Evolutionary conservation across 257 asterid genomes (phyloP).

Genomic region (Verbascum thapsus): DNA sequence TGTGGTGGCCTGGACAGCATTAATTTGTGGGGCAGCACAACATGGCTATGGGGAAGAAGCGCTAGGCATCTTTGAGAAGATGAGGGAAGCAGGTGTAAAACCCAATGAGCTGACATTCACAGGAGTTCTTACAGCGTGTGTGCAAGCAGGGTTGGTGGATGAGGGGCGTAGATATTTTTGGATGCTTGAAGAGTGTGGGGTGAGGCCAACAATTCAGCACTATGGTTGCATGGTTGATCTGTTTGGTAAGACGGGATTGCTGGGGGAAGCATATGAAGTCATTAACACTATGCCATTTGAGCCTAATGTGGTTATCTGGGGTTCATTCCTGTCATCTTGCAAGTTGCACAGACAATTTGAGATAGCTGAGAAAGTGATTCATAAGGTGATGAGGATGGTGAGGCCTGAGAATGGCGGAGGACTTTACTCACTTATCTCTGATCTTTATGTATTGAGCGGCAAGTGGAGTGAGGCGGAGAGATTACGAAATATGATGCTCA

Average conservation of each 20-base stretch:
- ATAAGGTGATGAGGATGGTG: slow-evolving; percentile 49
- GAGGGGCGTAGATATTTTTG: slow-evolving; percentile 61
- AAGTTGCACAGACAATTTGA: slow-evolving; percentile 57
- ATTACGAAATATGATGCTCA: slow-evolving; percentile 50
- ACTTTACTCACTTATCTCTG: slow-evolving; percentile 56
- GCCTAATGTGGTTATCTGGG: slow-evolving; percentile 67
- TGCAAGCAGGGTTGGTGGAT: slow-evolving; percentile 56
- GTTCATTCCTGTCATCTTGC: slow-evolving; percentile 65
- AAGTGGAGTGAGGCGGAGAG: slow-evolving; percentile 59
- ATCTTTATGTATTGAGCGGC: slow-evolving; percentile 50
- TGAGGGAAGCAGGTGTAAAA: slow-evolving; percentile 45
- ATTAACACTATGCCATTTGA: slow-evolving; percentile 51
- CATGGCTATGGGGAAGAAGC: slow-evolving; percentile 51
- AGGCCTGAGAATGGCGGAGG: slow-evolving; percentile 66
- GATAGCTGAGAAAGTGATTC: slow-evolving; percentile 60
- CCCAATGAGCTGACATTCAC: slow-evolving; percentile 78
- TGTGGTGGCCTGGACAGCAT: slow-evolving; percentile 68
- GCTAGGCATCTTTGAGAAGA: slow-evolving; percentile 45
- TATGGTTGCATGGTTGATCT: slow-evolving; percentile 77
- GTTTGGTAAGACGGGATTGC: slow-evolving; percentile 62
- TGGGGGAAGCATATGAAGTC: slow-evolving; percentile 61
- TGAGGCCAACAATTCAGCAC: slow-evolving; percentile 61
- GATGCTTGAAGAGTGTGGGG: slow-evolving; percentile 47
- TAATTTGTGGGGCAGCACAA: slow-evolving; percentile 60
- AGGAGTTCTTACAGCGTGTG: slow-evolving; percentile 65